Conservation (phyloP, 2,329 filamentous ascomycete genomes). For the Nakataea oryzae region DNA sequence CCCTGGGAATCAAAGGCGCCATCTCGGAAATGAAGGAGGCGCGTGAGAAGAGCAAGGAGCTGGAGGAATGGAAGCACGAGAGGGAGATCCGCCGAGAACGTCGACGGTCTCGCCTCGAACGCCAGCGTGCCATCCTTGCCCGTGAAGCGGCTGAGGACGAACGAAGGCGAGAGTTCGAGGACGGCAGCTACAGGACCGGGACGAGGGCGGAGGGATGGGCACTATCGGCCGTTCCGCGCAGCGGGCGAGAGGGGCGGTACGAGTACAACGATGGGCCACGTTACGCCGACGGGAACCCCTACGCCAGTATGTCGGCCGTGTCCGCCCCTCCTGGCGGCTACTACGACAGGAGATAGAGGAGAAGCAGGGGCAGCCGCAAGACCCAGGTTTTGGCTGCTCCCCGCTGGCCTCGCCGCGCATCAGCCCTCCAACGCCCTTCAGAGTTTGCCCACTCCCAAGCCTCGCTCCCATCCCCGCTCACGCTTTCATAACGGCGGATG, state of each 20-base stretch:
- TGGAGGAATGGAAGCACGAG: constrained; percentile 37
- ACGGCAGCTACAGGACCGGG: constrained; percentile 17
- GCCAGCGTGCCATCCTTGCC: constrained; percentile 5
- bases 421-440: too few relatives aligned
- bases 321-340: constrained; percentile 28
- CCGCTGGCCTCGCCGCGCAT: not conserved
- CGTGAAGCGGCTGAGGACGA: not conserved
- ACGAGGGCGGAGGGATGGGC: constrained; percentile 34
- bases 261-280: constrained; percentile 30
- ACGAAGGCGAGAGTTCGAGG: not conserved
- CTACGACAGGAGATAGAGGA: constrained; percentile 23
- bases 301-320: constrained; percentile 23
- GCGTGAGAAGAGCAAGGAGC: constrained; percentile 36
- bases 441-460: not conserved
- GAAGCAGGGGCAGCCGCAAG: not conserved
- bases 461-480: not conserved
- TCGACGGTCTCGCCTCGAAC: constrained; percentile 24
- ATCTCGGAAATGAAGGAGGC: constrained; percentile 46
- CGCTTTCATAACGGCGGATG: too few relatives aligned
- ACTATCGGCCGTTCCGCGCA: constrained; percentile 26
- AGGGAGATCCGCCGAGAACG: constrained; percentile 37
- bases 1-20: constrained; percentile 46
- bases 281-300: constrained; percentile 37
- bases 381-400: not conserved
- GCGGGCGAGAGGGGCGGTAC: constrained; percentile 14